A percentile compares a stretch with the other conserved stretches of the same genome.
Evolutionary conservation across 768 basidiomycete species (phyloP).

Genomic region (Antrodiella citrinella): DNA sequence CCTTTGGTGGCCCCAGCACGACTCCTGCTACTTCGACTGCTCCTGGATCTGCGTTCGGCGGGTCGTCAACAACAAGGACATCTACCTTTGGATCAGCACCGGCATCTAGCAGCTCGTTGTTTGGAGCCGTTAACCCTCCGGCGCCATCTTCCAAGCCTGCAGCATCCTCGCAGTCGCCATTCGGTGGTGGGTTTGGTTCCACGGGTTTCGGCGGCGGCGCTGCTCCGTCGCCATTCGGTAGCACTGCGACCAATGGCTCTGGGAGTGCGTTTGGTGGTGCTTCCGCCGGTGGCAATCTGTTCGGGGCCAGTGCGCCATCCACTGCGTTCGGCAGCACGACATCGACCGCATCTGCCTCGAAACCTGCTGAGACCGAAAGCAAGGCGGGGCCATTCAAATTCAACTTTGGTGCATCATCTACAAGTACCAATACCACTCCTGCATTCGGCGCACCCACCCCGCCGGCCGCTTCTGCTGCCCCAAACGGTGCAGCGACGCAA

Average conservation of each 20-base stretch:
- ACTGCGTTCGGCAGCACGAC: background rate
- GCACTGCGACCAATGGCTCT: too few relatives aligned
- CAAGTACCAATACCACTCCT: background rate
- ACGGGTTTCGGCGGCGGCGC: conserved; percentile 1
- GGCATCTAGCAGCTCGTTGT: background rate
- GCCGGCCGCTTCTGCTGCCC: conserved; percentile 4
- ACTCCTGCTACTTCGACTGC: background rate
- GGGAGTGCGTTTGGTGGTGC: too few relatives aligned
- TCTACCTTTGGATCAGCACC: background rate
- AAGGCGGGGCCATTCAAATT: conserved; percentile 1
- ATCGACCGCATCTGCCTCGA: background rate
- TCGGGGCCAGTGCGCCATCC: background rate
- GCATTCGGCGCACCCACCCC: conserved; percentile 6
- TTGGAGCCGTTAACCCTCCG: too few relatives aligned
- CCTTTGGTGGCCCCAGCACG: background rate
- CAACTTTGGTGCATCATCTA: background rate
- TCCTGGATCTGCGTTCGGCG: background rate
- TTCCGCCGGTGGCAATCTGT: too few relatives aligned
- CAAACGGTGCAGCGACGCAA: conserved; percentile 1
- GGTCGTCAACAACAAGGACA: background rate
- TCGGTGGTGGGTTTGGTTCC: background rate
- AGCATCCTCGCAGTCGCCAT: background rate
- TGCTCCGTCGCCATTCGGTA: background rate
- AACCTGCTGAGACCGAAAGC: background rate
- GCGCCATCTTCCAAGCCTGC: conserved; percentile 4